Base-by-base conservation (phyloP, 176 grass and related monocot genomes). In the Tillandsia fasciculata region DNA sequence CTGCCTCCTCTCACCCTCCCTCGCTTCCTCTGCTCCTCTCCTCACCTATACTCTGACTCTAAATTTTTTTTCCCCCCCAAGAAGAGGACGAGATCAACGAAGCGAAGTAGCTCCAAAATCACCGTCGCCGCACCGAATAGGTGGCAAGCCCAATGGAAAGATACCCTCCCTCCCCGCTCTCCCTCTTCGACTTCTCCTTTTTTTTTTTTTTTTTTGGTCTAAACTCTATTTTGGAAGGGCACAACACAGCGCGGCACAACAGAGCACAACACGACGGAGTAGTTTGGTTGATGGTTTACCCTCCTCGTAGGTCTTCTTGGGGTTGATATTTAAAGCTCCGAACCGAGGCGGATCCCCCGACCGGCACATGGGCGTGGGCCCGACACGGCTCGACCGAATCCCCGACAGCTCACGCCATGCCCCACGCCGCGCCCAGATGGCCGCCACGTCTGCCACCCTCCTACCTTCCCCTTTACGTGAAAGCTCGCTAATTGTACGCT, bases 21-120 rank as follows among this genome's bases (percentile, higher is more conserved):
- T 2, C 33, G 33, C 33, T 50, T 8, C 50, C 66, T 76, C 59
- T 9, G 0, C 56, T 70, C 10, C 13, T 13, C 12, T 48, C 49
- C 63, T 27, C 1, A n/a, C 50, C 49, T 15, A 13, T 26, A 15
- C 61, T 48, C 10, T 29, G 24, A 24, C 24, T 24, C 24, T 0
- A 24, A 24, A 24, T 24, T 24, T 15, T 24, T 15, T 56, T 10
- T 15, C 53, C 17, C 53, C 17, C 53, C 14, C 54, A 58, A 58
- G 54, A 58, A 58, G 54, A 20, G 13, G 54, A 58, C 54, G 54
- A 58, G 54, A 58, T 18, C 54, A 58, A 58, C 56, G 20, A 56
- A 56, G 13, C 53, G 4, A 7, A 57, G 4, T 57, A 57, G 53
- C 13, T 17, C 15, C n/a, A 61, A 61, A 22, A 58, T 18, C 54